Conservation (phyloP, 441 rosid genomes). For the Gossypium gossypioides region DNA sequence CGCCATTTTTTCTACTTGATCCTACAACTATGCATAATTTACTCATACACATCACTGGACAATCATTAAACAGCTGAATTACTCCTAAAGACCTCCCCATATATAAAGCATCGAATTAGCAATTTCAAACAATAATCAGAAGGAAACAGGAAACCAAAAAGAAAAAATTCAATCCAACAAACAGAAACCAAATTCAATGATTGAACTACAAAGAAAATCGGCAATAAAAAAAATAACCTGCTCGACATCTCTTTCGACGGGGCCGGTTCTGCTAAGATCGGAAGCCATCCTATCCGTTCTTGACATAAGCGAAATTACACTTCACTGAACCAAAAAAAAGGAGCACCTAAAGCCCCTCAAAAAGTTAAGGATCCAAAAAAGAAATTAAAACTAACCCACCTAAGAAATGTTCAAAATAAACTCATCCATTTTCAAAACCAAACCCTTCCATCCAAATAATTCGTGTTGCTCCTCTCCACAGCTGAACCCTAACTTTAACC, state of each 20-base stretch:
- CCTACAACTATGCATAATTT: neutral
- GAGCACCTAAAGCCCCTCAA: neutral
- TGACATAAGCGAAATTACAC: constrained; percentile 25
- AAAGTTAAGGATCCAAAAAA: neutral
- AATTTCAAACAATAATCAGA: neutral
- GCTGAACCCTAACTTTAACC: constrained; percentile 33
- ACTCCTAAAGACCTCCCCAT: neutral
- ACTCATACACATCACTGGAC: neutral
- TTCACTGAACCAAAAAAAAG: neutral
- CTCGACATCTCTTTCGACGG: constrained; percentile 81
- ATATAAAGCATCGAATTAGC: neutral
- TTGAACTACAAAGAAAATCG: constrained; percentile 2
- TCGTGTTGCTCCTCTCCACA: constrained; percentile 1
- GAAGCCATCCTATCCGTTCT: constrained; percentile 71
- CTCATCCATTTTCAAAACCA: constrained; percentile 29
- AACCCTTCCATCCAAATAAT: constrained; percentile 25
- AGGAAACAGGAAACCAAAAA: neutral
- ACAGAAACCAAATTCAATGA: constrained; percentile 2
- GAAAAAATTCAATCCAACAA: neutral
- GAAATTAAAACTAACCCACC: neutral
- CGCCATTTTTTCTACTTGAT: neutral
- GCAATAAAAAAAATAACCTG: constrained; percentile 43
- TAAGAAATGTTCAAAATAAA: constrained; percentile 11
- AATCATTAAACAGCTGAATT: neutral
- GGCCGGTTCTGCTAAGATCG: constrained; percentile 69